These are phyloP conservation scores for Pluteus cervinus DNA, from an alignment of 768 basidiomycete genomes.

Conservation along the genomic window DNA sequence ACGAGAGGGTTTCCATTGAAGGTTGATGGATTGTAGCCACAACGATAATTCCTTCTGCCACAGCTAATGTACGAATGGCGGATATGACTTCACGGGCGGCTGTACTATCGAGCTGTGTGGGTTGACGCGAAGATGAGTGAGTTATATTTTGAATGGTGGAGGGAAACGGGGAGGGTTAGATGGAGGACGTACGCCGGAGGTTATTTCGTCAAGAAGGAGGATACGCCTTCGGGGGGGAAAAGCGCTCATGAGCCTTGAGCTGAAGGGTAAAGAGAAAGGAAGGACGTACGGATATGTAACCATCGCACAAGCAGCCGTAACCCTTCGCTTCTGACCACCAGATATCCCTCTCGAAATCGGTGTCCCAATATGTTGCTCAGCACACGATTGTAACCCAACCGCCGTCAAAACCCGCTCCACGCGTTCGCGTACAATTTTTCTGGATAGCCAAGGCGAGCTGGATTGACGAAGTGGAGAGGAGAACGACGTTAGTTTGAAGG, in stretches of 20 bases:
- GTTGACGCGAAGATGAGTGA: too few relatives aligned
- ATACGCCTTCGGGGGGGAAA: constrained; percentile 32
- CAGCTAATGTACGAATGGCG: constrained; percentile 37
- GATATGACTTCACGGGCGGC: constrained; percentile 36
- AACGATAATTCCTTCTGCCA: constrained; percentile 45
- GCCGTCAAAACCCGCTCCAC: constrained; percentile 38
- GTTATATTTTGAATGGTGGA: too few relatives aligned
- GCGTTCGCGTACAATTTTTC: constrained; percentile 27
- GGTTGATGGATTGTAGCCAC: constrained; percentile 69
- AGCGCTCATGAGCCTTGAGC: too few relatives aligned
- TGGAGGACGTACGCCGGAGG: constrained; percentile 34
- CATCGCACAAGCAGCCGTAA: constrained; percentile 53
- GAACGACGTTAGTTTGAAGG: neutral
- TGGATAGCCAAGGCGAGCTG: constrained; percentile 31
- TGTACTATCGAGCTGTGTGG: constrained; percentile 39
- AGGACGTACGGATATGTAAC: constrained; percentile 44
- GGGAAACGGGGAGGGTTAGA: neutral
- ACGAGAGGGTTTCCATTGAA: constrained; percentile 48
- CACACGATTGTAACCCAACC: constrained; percentile 42
- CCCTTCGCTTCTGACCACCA: constrained; percentile 62
- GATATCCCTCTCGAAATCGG: constrained; percentile 54
- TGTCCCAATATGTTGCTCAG: constrained; percentile 50
- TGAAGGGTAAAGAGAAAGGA: neutral
- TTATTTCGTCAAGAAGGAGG: constrained; percentile 59
- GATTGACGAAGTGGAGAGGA: neutral